A percentile compares a stretch with the other conserved stretches of the same genome.
Conservation (phyloP, 257 asterid genomes). For the Gardenia jasminoides region DNA sequence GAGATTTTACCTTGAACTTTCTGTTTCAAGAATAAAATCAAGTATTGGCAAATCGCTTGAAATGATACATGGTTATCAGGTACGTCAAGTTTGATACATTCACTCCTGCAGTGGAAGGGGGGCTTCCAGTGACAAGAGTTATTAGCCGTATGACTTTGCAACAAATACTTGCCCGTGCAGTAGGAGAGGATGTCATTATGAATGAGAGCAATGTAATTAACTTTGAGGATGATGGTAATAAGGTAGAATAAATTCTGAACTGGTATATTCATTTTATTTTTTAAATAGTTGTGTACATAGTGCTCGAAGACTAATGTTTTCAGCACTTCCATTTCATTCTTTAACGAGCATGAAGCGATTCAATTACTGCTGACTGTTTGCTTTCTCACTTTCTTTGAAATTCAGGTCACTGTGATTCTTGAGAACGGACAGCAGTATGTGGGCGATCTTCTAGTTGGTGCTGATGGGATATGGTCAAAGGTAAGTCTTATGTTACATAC, state of each 20-base stretch:
- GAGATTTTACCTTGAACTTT: background rate
- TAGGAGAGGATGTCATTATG: conserved; percentile 70
- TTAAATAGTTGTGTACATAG: background rate
- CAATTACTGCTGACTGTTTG: background rate
- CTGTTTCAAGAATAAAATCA: background rate
- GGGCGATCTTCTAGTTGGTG: conserved; percentile 95
- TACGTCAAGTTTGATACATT: conserved; percentile 93
- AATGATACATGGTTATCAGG: conserved; percentile 59
- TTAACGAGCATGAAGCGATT: background rate
- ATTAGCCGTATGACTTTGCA: conserved; percentile 90
- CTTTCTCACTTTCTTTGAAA: conserved; percentile 7
- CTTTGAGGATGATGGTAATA: conserved; percentile 70
- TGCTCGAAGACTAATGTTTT: background rate
- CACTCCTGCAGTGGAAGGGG: conserved; percentile 90
- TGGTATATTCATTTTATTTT: background rate
- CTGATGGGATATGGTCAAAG: conserved; percentile 97
- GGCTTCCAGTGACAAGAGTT: conserved; percentile 94
- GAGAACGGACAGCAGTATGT: conserved; percentile 64
- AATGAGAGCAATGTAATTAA: conserved; percentile 77
- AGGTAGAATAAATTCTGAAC: conserved; percentile 36
- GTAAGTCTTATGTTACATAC: conserved; percentile 29
- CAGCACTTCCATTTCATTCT: background rate
- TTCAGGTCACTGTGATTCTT: conserved; percentile 73
- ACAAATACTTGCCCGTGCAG: conserved; percentile 82
- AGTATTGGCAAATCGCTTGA: conserved; percentile 4